phyloP scores from a whole-genome alignment of 1,284 basidiomycete species.

The Cryptococcus neoformans region DNA sequence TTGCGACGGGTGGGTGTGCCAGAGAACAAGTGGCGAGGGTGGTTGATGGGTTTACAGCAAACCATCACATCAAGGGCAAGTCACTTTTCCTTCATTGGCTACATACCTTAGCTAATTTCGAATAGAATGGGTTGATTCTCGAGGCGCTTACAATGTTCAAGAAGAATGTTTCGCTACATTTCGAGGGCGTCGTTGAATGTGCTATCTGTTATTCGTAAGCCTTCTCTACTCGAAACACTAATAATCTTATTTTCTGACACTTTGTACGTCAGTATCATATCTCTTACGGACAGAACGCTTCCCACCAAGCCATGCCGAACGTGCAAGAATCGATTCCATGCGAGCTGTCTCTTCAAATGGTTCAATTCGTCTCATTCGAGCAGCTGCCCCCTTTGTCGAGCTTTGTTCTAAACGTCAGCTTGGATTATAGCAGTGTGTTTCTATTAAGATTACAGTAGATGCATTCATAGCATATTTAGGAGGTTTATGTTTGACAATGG shows the following conservation, averaged over 20 bases:
- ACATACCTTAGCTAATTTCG: neutral
- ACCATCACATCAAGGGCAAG: constrained; percentile 79
- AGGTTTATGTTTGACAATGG: neutral
- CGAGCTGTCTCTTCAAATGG: constrained; percentile 93
- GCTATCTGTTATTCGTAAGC: constrained; percentile 90
- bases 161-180: constrained; percentile 86
- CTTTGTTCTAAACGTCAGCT: constrained; percentile 48
- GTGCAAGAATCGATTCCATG: constrained; percentile 95
- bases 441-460: neutral
- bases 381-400: constrained; percentile 85
- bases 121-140: constrained; percentile 81
- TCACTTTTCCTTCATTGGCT: neutral
- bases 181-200: constrained; percentile 90
- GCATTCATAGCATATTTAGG: neutral
- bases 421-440: neutral
- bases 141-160: constrained; percentile 94
- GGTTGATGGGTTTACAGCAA: constrained; percentile 92
- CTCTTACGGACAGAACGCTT: constrained; percentile 80
- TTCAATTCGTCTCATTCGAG: constrained; percentile 81
- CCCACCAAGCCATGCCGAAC: constrained; percentile 92
- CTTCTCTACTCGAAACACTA: neutral
- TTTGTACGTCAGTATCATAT: constrained; percentile 73
- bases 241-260: neutral
- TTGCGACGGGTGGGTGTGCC: constrained; percentile 81
- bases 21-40: constrained; percentile 88